Evolutionary conservation across 768 basidiomycete genomes (phyloP), one percentile per base, ranked within the genome.

Genomic region (Astraeus odoratus): DNA sequence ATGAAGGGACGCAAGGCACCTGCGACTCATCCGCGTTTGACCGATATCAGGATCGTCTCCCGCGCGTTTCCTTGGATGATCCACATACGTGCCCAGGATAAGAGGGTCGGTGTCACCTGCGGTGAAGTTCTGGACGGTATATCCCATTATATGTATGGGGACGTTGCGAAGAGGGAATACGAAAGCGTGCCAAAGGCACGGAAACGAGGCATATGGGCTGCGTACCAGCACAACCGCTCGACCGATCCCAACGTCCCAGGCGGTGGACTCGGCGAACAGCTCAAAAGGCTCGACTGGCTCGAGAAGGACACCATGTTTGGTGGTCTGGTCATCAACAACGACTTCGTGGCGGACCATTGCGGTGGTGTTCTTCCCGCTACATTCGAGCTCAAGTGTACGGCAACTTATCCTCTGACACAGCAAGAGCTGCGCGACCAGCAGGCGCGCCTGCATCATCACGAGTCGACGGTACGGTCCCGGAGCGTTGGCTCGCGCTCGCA

Each of bases 231-330:
- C 57, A 89, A 90, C 57, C 75, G 87, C 16, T 81, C 81, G 8
- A 74, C 77, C 8, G 72, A 72, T 24, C 65, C 65, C 20, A 77
- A 76, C 39, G 84, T 80, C 1, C 86, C 87, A 1, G 87, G 87
- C 0, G 87, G 85, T 0, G 63, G 64, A 33, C 71, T 89, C 3
- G 78, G 77, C 7, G 69, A 74, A 39, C 79, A 79, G 8, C 69
- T 89, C 60, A 75, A 77, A 51, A 66, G 80, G 43, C 64, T 84
- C 43, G 87, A 90, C 56, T 88, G 76, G 67, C 67, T 90, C 25
- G 69, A 77, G 6, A 60, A 66, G 39, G 58, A 75, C 42, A 77
- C 77, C 25, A 71, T 76, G 63, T 89, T 77, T 51, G 85, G 79
- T 2, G 87, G 87, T 8, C 59, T 88, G 22, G 53, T 61, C 44